Conservation (phyloP, 805 yeast species). For the Saccharomyces mikatae region DNA sequence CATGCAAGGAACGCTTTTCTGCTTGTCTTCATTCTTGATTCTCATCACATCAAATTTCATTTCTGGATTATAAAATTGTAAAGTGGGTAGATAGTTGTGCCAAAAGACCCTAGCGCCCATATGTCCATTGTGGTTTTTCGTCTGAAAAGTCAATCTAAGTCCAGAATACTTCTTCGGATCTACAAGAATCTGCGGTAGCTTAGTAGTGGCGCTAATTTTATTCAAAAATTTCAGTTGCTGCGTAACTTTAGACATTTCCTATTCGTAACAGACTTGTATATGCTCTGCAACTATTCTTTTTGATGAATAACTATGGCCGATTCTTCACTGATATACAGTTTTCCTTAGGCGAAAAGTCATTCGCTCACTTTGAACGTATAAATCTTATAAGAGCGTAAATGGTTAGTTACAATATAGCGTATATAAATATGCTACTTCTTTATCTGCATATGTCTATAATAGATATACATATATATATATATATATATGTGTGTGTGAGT, state of each 20-base stretch:
- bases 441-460: neutral
- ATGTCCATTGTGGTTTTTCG: slow-evolving; percentile 42
- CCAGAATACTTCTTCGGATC: slow-evolving; percentile 20
- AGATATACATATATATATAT: neutral
- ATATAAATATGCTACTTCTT: neutral
- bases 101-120: slow-evolving; percentile 70
- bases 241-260: slow-evolving; percentile 19
- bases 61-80: slow-evolving; percentile 76
- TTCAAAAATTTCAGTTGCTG: slow-evolving; percentile 24
- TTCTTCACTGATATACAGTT: neutral
- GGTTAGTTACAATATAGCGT: neutral
- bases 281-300: neutral
- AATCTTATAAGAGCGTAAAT: neutral
- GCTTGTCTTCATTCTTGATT: slow-evolving; percentile 32
- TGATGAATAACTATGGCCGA: neutral
- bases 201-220: slow-evolving; percentile 22
- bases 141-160: slow-evolving; percentile 48
- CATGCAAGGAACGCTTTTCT: slow-evolving; percentile 23
- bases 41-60: slow-evolving; percentile 54
- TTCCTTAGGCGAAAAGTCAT: neutral
- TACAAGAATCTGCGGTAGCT: slow-evolving; percentile 23
- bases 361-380: neutral
- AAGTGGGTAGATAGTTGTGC: slow-evolving; percentile 64
- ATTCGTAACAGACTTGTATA: neutral
- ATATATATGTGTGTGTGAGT: neutral